Conservation (phyloP, 2,329 filamentous ascomycete genomes). For the Coniochaeta pulveracea region DNA sequence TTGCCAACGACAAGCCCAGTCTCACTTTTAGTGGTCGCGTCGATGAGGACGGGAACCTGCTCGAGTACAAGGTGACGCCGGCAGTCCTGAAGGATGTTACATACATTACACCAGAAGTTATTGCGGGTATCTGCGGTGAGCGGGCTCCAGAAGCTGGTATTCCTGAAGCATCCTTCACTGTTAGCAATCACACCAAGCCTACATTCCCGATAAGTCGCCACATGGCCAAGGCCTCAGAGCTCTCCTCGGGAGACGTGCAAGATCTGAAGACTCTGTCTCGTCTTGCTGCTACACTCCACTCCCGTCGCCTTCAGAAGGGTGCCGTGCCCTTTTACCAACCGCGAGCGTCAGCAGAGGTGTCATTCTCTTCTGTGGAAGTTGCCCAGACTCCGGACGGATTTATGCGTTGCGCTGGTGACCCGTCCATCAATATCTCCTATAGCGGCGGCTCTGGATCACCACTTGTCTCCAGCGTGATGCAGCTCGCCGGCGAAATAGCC, state of each 20-base stretch:
- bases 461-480: constrained; percentile 42
- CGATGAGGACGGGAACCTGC: constrained; percentile 36
- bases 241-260: constrained; percentile 28
- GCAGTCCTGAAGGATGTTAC: constrained; percentile 42
- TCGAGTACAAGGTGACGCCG: constrained; percentile 43
- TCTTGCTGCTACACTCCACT: constrained; percentile 34
- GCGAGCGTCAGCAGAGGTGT: constrained; percentile 29
- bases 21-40: constrained; percentile 53
- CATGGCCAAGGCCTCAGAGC: constrained; percentile 30
- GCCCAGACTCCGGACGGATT: constrained; percentile 12
- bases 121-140: constrained; percentile 31
- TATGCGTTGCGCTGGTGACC: constrained; percentile 30
- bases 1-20: constrained; percentile 36
- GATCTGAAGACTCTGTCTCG: constrained; percentile 35
- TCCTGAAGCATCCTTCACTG: constrained; percentile 15
- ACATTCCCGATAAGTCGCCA: constrained; percentile 20
- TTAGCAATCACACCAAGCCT: constrained; percentile 19
- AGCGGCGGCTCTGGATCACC: constrained; percentile 16
- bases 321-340: constrained; percentile 37
- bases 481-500: constrained; percentile 49
- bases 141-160: constrained; percentile 13
- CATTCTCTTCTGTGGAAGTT: constrained; percentile 23
- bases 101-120: constrained; percentile 41
- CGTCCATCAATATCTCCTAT: constrained; percentile 34
- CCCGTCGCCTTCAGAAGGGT: constrained; percentile 30